Evolutionary conservation across 495 filamentous ascomycete species (phyloP), one percentile per base, ranked within the genome.

Genomic region (Tetracladium setigerum): DNA sequence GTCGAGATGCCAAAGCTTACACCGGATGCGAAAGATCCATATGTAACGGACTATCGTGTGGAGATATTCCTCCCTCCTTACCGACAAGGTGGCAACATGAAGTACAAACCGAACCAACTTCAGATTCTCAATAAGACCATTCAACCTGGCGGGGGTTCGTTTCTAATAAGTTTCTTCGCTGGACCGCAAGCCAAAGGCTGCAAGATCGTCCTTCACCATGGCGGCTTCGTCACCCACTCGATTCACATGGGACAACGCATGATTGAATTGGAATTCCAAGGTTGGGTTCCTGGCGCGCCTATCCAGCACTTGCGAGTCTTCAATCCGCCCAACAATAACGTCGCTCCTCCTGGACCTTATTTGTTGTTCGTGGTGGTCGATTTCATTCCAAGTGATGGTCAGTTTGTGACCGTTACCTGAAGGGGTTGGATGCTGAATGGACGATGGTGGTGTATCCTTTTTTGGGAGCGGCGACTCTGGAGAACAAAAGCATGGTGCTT

Each of bases 231-330:
- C 33, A 82, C 79, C 30, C 78, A 82, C 54, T 70, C 65, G 19
- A 54, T 82, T 30, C 79, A 82, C 54, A 82, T 82, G 79, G 76
- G 75, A 31, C 77, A 81, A 39, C 74, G 79, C 3, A 76, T 80
- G 69, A 44, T 74, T 19, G 67, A 71, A 48, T 62, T 82, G n/a
- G 76, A 81, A 44, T 62, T 57, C 17, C 62, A 56, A n/a, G 72
- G 70, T n/a, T 81, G 66, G 55, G 40, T 30, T 15, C 41, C 67
- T 3, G 72, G 69, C 9, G 53, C 52, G 17, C 62, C 62, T 4
- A 36, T 52, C 41, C 77, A 82, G 57, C 64, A 52, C 0, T 19
- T 83, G 38, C 70, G 53, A 2, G 76, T 77, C 17, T 73, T 58
- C 19, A 70, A 67, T 62, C 77, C 79, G 14, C 74, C 77, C 14